Evolutionary conservation across 129 eudicot genomes (phyloP).

Genomic region (Dittrichia graveolens): DNA sequence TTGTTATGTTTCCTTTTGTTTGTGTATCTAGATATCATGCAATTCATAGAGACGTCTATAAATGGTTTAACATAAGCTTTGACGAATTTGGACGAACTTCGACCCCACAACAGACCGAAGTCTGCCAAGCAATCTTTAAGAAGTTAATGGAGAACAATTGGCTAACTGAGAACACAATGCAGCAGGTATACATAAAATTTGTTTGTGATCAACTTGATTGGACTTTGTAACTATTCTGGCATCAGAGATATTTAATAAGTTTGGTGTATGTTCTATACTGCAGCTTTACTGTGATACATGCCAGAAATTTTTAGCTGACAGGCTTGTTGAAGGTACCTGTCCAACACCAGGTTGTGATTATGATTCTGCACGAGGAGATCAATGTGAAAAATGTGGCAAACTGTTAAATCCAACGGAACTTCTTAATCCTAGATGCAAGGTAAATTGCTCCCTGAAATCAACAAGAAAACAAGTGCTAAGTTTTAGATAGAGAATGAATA

Average conservation of each 20-base stretch:
- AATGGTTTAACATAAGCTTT: constrained; percentile 78
- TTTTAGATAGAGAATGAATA: not conserved
- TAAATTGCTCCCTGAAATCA: constrained; percentile 18
- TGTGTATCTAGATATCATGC: constrained; percentile 70
- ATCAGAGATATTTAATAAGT: not conserved
- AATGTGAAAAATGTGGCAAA: constrained; percentile 82
- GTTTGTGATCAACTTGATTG: not conserved
- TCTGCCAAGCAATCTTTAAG: constrained; percentile 77
- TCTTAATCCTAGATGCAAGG: constrained; percentile 78
- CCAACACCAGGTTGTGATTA: constrained; percentile 76
- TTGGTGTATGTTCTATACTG: constrained; percentile 20
- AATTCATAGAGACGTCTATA: constrained; percentile 73
- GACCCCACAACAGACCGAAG: constrained; percentile 77
- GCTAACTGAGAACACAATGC: constrained; percentile 84
- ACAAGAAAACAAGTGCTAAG: constrained; percentile 7
- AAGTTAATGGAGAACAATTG: constrained; percentile 70
- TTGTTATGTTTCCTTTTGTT: not conserved
- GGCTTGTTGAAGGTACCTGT: constrained; percentile 82
- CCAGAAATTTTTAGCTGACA: constrained; percentile 70
- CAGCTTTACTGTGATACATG: constrained; percentile 87
- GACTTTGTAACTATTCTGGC: not conserved
- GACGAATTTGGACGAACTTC: constrained; percentile 93
- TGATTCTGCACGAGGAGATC: constrained; percentile 96
- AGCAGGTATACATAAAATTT: constrained; percentile 53
- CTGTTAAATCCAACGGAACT: constrained; percentile 81